Percentiles rank a stretch among this genome's conserved stretches.
These are phyloP conservation scores for Xylariales sp. DNA, from an alignment of 2,329 filamentous ascomycete genomes.

Conservation along the genomic window DNA sequence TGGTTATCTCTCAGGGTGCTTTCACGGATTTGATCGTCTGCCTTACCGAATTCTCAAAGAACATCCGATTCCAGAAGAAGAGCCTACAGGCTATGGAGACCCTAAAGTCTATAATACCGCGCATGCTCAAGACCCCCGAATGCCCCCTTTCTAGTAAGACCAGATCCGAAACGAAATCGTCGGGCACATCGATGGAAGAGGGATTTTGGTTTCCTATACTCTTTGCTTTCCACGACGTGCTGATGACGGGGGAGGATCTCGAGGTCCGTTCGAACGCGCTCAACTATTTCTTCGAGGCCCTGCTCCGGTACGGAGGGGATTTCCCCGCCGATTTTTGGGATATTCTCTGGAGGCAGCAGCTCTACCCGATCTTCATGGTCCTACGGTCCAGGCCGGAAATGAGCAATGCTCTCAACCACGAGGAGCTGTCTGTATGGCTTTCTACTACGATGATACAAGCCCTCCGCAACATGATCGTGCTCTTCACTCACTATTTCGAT, in stretches of 20 bases:
- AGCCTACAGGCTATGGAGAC: constrained; percentile 95
- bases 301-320: constrained; percentile 88
- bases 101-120: constrained; percentile 90
- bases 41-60: constrained; percentile 98
- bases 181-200: constrained; percentile 89
- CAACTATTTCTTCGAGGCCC: constrained; percentile 95
- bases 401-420: constrained; percentile 93
- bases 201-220: constrained; percentile 99
- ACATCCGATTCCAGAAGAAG: constrained; percentile 98
- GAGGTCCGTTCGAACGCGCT: constrained; percentile 92
- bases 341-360: constrained; percentile 93
- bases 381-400: constrained; percentile 96
- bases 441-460: constrained; percentile 99
- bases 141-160: constrained; percentile 79
- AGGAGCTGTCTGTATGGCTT: constrained; percentile 97
- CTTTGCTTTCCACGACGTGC: constrained; percentile 97
- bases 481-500: constrained; percentile 99
- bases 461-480: constrained; percentile 95
- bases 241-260: constrained; percentile 99
- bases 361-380: constrained; percentile 99
- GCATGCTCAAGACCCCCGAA: constrained; percentile 95
- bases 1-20: constrained; percentile 95
- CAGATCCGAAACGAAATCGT: constrained; percentile 53
- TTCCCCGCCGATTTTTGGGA: constrained; percentile 98
- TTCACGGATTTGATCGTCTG: constrained; percentile 98